These are phyloP conservation scores for Pulveroboletus sp. DNA, from an alignment of 768 basidiomycete species.

Conservation along the genomic window DNA sequence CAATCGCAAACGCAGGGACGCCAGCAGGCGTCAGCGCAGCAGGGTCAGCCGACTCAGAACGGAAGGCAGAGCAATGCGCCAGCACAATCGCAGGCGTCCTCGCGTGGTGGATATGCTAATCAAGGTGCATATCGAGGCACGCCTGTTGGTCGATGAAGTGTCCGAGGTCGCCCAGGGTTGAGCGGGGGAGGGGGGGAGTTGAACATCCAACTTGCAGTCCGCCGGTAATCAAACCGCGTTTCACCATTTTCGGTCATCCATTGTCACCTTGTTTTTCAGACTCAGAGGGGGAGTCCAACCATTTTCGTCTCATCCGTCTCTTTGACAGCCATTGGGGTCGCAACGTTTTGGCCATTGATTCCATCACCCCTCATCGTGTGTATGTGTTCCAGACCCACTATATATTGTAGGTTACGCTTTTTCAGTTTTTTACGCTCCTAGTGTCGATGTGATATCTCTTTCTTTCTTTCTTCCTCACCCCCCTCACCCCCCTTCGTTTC, in stretches of 20 bases:
- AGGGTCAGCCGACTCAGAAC: constrained; percentile 22
- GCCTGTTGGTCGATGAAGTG: constrained; percentile 27
- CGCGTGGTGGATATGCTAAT: constrained; percentile 21
- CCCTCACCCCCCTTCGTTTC: neutral
- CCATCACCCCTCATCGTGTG: constrained; percentile 12
- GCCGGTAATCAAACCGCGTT: constrained; percentile 9
- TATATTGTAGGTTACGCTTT: constrained; percentile 31
- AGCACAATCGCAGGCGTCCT: constrained; percentile 20
- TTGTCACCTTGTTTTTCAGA: constrained; percentile 8
- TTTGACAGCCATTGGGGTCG: constrained; percentile 11
- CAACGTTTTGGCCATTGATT: constrained; percentile 7
- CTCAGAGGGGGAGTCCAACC: constrained; percentile 8
- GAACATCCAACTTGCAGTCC: constrained; percentile 14
- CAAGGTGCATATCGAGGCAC: constrained; percentile 28
- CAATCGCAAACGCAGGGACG: constrained; percentile 24
- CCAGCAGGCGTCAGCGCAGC: constrained; percentile 27
- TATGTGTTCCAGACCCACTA: constrained; percentile 24
- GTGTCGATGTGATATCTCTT: constrained; percentile 20
- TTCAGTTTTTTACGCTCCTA: constrained; percentile 15
- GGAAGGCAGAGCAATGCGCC: constrained; percentile 28
- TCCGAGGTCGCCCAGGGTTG: neutral
- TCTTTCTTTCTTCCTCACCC: neutral
- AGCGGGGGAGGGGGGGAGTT: neutral
- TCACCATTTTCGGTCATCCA: constrained; percentile 17
- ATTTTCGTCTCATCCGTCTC: constrained; percentile 10